A percentile compares a stretch with the other conserved stretches of the same genome.
These are phyloP conservation scores for Rhodotorula diobovata DNA, from an alignment of 768 basidiomycete genomes.

Conservation along the genomic window DNA sequence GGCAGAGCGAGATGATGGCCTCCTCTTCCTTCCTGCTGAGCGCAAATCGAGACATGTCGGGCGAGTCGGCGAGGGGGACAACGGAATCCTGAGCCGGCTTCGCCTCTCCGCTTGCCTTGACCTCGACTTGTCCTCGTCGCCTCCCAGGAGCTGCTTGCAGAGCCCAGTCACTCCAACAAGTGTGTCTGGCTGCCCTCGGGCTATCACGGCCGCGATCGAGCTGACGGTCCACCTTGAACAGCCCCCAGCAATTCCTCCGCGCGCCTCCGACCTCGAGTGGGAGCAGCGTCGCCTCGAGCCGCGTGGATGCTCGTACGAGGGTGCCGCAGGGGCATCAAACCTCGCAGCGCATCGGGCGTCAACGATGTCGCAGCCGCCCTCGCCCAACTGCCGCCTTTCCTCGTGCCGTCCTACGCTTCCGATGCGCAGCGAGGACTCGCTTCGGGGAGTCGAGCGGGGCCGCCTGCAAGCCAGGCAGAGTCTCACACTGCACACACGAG, in stretches of 20 bases:
- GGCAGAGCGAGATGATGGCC: constrained; percentile 21
- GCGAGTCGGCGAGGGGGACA: not conserved
- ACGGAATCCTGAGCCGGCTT: not conserved
- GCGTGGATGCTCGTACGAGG: not conserved
- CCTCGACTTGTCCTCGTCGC: not conserved
- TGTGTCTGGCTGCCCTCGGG: too few species aligned
- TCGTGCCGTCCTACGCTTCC: constrained; percentile 25
- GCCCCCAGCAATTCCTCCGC: not conserved
- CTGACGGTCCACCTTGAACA: not conserved
- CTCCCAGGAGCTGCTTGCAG: not conserved
- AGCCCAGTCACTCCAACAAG: not conserved
- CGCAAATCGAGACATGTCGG: constrained; percentile 27
- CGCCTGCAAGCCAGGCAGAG: too few species aligned
- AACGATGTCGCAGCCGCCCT: constrained; percentile 11
- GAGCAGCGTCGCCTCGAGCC: too few species aligned
- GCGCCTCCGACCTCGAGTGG: not conserved
- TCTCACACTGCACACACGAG: too few species aligned
- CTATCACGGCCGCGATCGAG: not conserved
- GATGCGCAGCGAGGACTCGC: not conserved
- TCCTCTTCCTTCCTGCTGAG: constrained; percentile 37
- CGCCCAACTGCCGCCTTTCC: constrained; percentile 25
- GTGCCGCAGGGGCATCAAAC: not conserved
- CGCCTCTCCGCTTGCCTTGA: too few species aligned
- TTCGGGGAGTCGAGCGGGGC: too few species aligned
- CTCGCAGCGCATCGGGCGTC: not conserved